Evolutionary conservation across 2,329 filamentous ascomycete species (phyloP), one percentile per base, ranked within the genome.

Genomic region (Neonectria ditissima): DNA sequence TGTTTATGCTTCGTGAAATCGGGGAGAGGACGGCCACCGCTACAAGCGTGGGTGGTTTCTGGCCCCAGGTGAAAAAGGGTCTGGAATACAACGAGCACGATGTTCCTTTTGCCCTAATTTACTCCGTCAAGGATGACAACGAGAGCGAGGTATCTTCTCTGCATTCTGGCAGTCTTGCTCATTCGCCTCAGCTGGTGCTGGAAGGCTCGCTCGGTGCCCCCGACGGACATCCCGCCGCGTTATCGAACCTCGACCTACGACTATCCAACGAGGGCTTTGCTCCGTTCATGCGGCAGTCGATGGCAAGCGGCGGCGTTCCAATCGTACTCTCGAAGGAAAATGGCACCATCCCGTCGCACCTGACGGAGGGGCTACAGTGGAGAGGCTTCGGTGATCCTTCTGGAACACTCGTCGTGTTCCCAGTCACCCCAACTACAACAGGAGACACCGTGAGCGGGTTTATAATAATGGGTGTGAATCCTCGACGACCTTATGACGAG

Each of bases 1-100:
- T 95, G 92, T 82, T 93, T 26, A 93, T 91, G 0, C 80, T 96
- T 39, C 86, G 91, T 43, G 91, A 94, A 74, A 87, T 95, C 47
- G 92, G 92, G 53, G 91, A 95, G 77, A 88, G 86, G 62, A 94
- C 91, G 5, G 88, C 91, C 2, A 82, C 86, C 16, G 92, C 92
- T n/a, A 85, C 90, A 51, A 90, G 92, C 63, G 85, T 94, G 2
- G 89, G 88, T 72, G 83, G 82, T 11, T 95, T 95, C 74, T 96
- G 92, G 92, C 81, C 82, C 1, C 86, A 91, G 69, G 89, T 94
- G 2, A 83, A 89, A 43, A 82, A 85, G 56, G 91, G 91, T 1
- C 82, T 95, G 37, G 88, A 91, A 65, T 89, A 88, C 72, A 94
- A 94, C 74, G 89, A 92, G 69, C 84, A 86, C 62, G 92, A 96